phyloP scores from a whole-genome alignment of 179 eudicot genomes.

The Silene coronaria region DNA sequence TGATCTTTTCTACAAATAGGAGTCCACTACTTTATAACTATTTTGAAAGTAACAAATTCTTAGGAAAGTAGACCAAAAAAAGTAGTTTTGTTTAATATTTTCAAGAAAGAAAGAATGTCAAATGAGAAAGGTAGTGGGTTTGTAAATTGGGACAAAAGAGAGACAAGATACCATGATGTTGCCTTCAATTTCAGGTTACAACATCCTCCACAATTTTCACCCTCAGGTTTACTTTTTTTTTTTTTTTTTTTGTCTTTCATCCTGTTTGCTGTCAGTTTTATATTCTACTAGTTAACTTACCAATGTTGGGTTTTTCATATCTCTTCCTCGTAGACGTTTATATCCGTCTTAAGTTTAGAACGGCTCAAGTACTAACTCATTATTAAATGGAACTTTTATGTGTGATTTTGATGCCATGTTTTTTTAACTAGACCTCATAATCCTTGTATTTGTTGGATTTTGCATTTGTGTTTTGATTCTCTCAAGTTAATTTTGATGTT shows the following conservation, averaged over 20 bases:
- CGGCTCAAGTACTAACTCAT: no score
- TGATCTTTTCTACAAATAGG: neutral
- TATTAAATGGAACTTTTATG: no score
- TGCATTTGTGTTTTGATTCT: no score
- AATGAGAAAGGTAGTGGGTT: slow-evolving; percentile 25
- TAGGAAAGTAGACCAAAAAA: neutral
- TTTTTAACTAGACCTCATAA: neutral
- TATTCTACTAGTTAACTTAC: no score
- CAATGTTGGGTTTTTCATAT: no score
- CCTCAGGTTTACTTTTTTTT: neutral
- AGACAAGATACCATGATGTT: slow-evolving; percentile 35
- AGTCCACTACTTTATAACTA: neutral
- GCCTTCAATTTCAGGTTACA: slow-evolving; percentile 51
- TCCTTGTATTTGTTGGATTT: no score
- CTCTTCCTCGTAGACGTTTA: no score
- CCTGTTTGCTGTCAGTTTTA: no score
- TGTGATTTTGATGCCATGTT: neutral
- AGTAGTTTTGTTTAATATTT: neutral
- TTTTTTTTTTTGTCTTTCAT: no score
- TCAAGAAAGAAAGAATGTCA: slow-evolving; percentile 29
- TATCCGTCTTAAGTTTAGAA: no score
- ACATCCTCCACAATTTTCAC: slow-evolving; percentile 12
- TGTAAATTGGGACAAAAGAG: slow-evolving; percentile 28
- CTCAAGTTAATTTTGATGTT: no score
- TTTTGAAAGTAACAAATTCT: neutral